Percentiles rank a stretch among this genome's conserved stretches.
phyloP scores from a whole-genome alignment of 2,329 filamentous ascomycete species.

The Helotiales sp. region DNA sequence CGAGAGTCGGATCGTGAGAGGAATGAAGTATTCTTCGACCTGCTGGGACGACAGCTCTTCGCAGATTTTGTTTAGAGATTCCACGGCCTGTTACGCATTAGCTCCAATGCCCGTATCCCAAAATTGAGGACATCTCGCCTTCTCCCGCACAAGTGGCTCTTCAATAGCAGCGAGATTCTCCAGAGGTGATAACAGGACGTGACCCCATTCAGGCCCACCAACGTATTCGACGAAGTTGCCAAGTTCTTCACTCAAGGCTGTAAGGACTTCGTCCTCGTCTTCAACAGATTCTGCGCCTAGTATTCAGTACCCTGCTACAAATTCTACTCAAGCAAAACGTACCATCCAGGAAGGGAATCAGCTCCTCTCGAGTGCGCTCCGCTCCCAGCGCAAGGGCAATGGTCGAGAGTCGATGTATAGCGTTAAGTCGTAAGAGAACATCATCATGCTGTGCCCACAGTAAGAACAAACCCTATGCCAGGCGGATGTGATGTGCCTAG shows the following conservation, averaged over 20 bases:
- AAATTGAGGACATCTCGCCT: constrained; percentile 58
- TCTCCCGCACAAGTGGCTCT: constrained; percentile 95
- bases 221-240: constrained; percentile 98
- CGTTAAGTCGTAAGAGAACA: constrained; percentile 95
- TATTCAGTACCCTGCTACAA: constrained; percentile 33
- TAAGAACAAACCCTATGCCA: constrained; percentile 14
- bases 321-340: constrained; percentile 24
- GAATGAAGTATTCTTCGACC: constrained; percentile 96
- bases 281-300: constrained; percentile 82
- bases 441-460: constrained; percentile 78
- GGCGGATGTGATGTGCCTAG: constrained; percentile 4
- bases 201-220: constrained; percentile 87
- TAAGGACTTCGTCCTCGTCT: constrained; percentile 97
- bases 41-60: constrained; percentile 85
- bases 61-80: constrained; percentile 99
- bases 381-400: constrained; percentile 95
- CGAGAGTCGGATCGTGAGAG: constrained; percentile 89
- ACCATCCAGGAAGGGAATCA: constrained; percentile 99
- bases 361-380: constrained; percentile 95
- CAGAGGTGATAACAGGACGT: constrained; percentile 93
- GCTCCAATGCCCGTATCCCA: background rate
- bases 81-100: constrained; percentile 70
- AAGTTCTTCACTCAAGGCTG: constrained; percentile 94
- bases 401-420: constrained; percentile 95
- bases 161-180: constrained; percentile 99